Conservation (phyloP, 441 rosid species). For the Raphanus hybrid region DNA sequence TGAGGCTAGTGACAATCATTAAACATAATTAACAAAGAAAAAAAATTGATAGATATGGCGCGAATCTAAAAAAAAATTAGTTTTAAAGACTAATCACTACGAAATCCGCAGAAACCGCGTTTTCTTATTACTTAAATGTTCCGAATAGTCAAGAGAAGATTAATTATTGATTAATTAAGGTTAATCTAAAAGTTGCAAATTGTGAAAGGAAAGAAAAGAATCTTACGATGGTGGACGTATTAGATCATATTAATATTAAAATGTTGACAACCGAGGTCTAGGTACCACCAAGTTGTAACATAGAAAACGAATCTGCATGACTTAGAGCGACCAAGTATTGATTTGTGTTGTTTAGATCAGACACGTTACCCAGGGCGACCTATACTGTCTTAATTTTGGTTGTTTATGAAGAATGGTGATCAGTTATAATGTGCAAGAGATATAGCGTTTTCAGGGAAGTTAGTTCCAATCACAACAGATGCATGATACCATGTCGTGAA, state of each 20-base stretch:
- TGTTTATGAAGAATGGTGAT: background rate
- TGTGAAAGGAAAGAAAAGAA: background rate
- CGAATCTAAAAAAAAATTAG: no score
- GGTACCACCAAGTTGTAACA: slow-evolving; percentile 42
- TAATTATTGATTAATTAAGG: no score
- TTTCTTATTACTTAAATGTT: no score
- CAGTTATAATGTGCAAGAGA: background rate
- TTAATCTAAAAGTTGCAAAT: no score
- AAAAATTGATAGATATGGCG: no score
- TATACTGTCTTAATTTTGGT: slow-evolving; percentile 13
- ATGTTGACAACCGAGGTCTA: slow-evolving; percentile 21
- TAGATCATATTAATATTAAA: slow-evolving; percentile 6
- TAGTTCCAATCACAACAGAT: background rate
- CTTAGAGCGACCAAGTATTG: slow-evolving; percentile 33
- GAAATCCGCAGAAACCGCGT: no score
- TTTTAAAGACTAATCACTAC: no score
- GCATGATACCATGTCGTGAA: background rate
- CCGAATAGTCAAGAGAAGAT: no score
- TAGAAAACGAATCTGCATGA: slow-evolving; percentile 41
- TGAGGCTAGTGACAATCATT: no score
- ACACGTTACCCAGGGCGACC: slow-evolving; percentile 36
- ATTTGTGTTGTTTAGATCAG: slow-evolving; percentile 26
- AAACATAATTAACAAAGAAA: no score
- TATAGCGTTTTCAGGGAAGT: background rate
- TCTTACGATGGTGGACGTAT: background rate